Percentiles rank a stretch among this genome's conserved stretches.
Evolutionary conservation across 2,329 filamentous ascomycete genomes (phyloP).

Genomic region (Biscogniauxia marginata): DNA sequence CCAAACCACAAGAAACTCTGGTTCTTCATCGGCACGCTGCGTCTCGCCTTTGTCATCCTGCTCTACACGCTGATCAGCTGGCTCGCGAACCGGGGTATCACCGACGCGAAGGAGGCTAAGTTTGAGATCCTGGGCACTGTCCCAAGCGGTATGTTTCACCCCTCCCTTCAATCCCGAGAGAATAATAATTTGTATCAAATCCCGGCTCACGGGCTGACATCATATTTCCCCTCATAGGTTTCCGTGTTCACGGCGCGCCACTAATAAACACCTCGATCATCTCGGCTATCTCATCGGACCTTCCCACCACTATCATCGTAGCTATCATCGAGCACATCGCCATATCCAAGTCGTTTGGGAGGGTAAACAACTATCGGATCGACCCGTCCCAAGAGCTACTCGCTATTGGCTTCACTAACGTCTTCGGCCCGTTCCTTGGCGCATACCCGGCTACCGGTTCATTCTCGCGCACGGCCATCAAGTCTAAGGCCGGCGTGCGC

Average conservation of each 20-base stretch:
- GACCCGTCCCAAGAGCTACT: constrained; percentile 78
- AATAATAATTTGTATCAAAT: no score
- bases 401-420: constrained; percentile 72
- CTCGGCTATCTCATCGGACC: constrained; percentile 61
- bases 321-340: constrained; percentile 81
- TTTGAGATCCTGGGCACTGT: constrained; percentile 68
- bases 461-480: constrained; percentile 89
- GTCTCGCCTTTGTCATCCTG: constrained; percentile 77
- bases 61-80: constrained; percentile 78
- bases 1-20: constrained; percentile 66
- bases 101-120: constrained; percentile 47
- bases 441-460: constrained; percentile 86
- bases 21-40: constrained; percentile 77
- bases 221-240: constrained; percentile 45
- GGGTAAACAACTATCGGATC: constrained; percentile 76
- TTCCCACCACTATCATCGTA: constrained; percentile 74
- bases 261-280: constrained; percentile 60
- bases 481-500: constrained; percentile 88
- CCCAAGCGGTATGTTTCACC: constrained; percentile 56
- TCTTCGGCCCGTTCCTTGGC: constrained; percentile 76
- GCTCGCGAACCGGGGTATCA: constrained; percentile 62
- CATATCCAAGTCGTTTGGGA: constrained; percentile 79
- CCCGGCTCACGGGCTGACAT: background rate
- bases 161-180: no score
- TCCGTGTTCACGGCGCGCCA: constrained; percentile 68